Evolutionary conservation across 2,329 filamentous ascomycete genomes (phyloP), one percentile per base, ranked within the genome.

Genomic region (Hortaea sp.): DNA sequence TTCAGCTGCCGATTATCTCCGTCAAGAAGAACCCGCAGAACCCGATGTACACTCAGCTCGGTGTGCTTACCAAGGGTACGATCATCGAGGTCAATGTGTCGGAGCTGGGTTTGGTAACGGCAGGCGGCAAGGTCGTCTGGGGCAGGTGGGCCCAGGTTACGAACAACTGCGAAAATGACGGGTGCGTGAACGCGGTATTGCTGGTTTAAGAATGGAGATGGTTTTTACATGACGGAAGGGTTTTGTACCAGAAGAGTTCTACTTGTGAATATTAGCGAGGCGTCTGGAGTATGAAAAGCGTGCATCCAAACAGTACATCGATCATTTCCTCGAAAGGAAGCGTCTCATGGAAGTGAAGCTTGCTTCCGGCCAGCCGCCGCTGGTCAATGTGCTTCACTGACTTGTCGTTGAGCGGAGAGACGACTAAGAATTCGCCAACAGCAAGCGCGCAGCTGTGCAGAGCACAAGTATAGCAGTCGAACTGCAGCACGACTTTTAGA

Each of bases 121-220:
- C 89, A 1, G 82, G 81, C 52, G 92, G 92, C 52, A 95, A 95
- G 71, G 87, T 95, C 6, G 87, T 90, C 5, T 95, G 89, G 89
- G 88, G 87, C 57, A 76, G 86, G 55, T 92, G 82, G 69, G 85
- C 85, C 6, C 84, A 88, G 66, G 75, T 86, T 43, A 76, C 75
- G 11, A 77, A 77, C 58, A 74, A 74, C 51, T 67, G 63, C 39
- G 78, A 81, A 62, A 79, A 79, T 53, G 79, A 82, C 57, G 78
- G 78, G 31, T 80, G 77, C 63, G 68, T 81, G 5, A 62, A 62
- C 49, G 58, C 58, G 29, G 53, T 55, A 29, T 43, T 55, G 43
- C 42, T 55, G 34, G 53, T 55, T 6, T 55, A 41, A 53, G 29
- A n/a, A 40, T 7, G 5, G 10, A 37, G 40, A 29, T 29, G 13